These are phyloP conservation scores for Penicillium digitatum DNA, from an alignment of 2,329 filamentous ascomycete species.

Conservation along the genomic window DNA sequence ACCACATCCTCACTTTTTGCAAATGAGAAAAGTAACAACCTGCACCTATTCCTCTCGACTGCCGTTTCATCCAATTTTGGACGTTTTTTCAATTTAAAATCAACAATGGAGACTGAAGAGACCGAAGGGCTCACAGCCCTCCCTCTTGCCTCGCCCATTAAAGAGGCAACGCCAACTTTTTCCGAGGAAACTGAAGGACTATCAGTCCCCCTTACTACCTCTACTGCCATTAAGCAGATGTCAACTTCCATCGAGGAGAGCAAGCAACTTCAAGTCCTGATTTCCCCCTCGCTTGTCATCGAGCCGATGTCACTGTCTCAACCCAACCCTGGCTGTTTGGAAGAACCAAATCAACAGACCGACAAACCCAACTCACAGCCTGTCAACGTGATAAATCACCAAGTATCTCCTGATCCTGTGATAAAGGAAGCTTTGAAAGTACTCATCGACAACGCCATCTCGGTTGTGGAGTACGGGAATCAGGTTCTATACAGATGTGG, in stretches of 20 bases:
- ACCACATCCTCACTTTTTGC: neutral
- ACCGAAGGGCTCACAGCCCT: too few species aligned
- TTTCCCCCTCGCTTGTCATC: neutral
- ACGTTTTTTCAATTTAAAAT: neutral
- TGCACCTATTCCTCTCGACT: neutral
- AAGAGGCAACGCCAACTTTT: neutral
- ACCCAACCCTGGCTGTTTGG: neutral
- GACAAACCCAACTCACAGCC: neutral
- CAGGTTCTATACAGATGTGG: neutral
- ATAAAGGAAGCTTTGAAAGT: neutral
- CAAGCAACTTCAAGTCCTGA: neutral
- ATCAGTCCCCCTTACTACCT: neutral
- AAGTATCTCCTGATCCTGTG: neutral
- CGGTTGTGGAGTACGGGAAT: neutral
- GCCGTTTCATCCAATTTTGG: neutral
- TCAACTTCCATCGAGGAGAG: neutral
- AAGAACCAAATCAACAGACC: neutral
- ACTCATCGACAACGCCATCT: neutral
- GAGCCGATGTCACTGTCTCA: neutral
- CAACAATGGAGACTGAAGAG: neutral
- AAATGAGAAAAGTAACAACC: neutral
- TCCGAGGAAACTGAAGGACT: neutral
- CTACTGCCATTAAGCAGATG: neutral
- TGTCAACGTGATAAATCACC: neutral
- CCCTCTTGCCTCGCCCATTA: neutral